Conservation (phyloP, 1,284 basidiomycete species). For the Mycena citricolor region DNA sequence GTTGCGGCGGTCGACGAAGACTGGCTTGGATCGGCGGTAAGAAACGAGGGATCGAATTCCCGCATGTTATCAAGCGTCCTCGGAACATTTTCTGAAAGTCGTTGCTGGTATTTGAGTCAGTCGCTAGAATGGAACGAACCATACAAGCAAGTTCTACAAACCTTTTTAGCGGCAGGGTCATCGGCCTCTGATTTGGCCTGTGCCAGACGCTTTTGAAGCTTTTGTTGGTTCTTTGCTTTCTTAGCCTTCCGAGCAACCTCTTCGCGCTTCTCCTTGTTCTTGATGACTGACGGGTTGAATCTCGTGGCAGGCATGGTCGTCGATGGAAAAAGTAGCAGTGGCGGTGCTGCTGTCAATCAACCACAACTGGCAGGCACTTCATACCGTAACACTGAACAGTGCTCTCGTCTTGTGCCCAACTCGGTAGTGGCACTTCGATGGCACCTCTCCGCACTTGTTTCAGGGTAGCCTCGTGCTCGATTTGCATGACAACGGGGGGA, state of each 20-base stretch:
- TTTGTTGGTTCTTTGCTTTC: conserved; percentile 78
- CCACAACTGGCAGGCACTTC: no score
- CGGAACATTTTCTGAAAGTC: conserved; percentile 83
- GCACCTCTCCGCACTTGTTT: no score
- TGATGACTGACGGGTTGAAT: conserved; percentile 68
- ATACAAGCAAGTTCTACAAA: conserved; percentile 33
- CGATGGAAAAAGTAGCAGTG: no score
- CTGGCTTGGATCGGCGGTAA: conserved; percentile 61
- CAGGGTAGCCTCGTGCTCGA: no score
- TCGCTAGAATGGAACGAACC: neutral
- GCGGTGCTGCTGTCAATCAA: no score
- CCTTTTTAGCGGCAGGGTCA: conserved; percentile 73
- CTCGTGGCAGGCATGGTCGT: conserved; percentile 52
- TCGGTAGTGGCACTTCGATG: no score
- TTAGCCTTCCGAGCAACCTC: conserved; percentile 75
- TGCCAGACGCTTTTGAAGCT: conserved; percentile 78
- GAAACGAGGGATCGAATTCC: conserved; percentile 84
- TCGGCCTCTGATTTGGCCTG: conserved; percentile 69
- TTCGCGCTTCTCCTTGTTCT: conserved; percentile 84
- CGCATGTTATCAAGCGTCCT: conserved; percentile 93
- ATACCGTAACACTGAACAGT: no score
- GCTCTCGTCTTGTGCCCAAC: no score
- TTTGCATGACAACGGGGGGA: no score
- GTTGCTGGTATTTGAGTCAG: conserved; percentile 53
- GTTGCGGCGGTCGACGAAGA: conserved; percentile 40